These are phyloP conservation scores for Phytophthora palmivora DNA, from an alignment of 352 stramenopile genomes.

Conservation along the genomic window DNA sequence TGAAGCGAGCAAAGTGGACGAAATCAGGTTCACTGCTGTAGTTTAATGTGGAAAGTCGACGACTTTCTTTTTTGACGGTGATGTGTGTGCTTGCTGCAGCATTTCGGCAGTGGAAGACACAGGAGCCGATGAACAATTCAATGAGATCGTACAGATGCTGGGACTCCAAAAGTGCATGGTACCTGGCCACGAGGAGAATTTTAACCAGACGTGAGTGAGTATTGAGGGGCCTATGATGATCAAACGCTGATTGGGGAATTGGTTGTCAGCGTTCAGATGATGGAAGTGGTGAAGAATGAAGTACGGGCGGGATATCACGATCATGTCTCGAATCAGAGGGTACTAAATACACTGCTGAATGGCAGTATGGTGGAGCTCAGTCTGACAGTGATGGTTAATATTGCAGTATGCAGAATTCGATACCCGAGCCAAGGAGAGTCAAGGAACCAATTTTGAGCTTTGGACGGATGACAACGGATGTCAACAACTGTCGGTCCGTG, in stretches of 20 bases:
- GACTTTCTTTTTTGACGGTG: neutral
- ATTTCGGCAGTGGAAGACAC: conserved; percentile 37
- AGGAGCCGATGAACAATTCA: conserved; percentile 29
- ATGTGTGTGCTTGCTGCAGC: conserved; percentile 8
- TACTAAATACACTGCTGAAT: conserved; percentile 18
- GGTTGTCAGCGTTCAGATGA: conserved; percentile 48
- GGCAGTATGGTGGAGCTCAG: neutral
- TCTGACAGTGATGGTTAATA: neutral
- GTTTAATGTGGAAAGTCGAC: neutral
- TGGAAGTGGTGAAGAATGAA: conserved; percentile 74
- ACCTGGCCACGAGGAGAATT: conserved; percentile 45
- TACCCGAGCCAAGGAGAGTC: conserved; percentile 34
- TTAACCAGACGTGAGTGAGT: conserved; percentile 49
- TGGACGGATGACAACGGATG: conserved; percentile 31
- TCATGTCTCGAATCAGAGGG: conserved; percentile 51
- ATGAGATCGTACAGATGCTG: conserved; percentile 39
- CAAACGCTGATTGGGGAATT: conserved; percentile 3
- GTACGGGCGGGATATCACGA: conserved; percentile 66
- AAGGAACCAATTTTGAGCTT: conserved; percentile 67
- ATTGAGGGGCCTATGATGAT: neutral
- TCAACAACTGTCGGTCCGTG: conserved; percentile 43
- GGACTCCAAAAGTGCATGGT: conserved; percentile 53
- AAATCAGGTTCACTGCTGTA: conserved; percentile 52
- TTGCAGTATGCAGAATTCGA: conserved; percentile 71
- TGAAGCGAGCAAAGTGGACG: conserved; percentile 66